phyloP scores from a whole-genome alignment of 305 asterid species.

The Fraxinus paxiana region DNA sequence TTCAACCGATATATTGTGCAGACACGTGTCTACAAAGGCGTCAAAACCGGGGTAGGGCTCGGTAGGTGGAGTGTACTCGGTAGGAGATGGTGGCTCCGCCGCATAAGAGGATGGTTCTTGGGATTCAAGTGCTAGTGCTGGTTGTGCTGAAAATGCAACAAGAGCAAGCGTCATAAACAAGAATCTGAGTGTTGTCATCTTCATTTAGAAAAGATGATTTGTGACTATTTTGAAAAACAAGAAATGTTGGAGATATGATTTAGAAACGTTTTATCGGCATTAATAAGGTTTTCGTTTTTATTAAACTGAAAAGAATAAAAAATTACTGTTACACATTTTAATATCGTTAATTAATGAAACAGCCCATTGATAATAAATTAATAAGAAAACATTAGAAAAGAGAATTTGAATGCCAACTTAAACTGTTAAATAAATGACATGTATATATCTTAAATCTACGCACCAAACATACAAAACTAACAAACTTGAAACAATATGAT shows the following conservation, averaged over 20 bases:
- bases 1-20: background rate
- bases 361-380: background rate
- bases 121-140: background rate
- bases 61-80: background rate
- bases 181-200: background rate
- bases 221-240: background rate
- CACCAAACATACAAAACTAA: background rate
- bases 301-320: background rate
- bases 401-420: background rate
- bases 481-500: background rate
- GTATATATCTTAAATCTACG: background rate
- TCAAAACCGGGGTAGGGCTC: background rate
- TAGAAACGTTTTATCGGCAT: background rate
- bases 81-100: background rate
- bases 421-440: background rate
- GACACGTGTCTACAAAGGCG: background rate
- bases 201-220: background rate
- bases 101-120: background rate
- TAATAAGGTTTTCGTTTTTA: background rate
- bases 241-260: background rate
- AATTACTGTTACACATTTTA: background rate
- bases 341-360: background rate
- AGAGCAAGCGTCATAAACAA: background rate
- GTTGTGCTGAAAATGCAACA: background rate
- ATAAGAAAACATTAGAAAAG: background rate